Percentiles rank a stretch among this genome's conserved stretches.
These are phyloP conservation scores for Phyllosticta citriasiana DNA, from an alignment of 2,329 filamentous ascomycete species.

Conservation along the genomic window DNA sequence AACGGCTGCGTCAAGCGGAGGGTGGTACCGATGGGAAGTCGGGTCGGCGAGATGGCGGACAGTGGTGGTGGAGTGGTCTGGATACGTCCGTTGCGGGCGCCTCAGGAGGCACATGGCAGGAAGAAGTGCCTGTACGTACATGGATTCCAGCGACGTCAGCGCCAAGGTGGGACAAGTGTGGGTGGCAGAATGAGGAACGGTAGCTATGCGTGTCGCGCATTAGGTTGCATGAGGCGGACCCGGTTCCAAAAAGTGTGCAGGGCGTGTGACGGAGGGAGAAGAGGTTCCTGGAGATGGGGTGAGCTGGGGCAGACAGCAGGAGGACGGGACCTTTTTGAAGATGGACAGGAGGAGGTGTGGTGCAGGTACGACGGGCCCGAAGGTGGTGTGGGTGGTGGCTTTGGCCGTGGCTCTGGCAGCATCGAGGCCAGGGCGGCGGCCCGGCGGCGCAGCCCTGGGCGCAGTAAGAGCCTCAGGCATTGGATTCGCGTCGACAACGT, in stretches of 20 bases:
- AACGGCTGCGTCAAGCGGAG: background rate
- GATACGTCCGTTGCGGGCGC: background rate
- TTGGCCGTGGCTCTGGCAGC: background rate
- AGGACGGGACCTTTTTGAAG: background rate
- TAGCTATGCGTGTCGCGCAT: conserved; percentile 9
- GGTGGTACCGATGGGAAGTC: background rate
- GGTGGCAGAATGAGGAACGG: conserved; percentile 4
- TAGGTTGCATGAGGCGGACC: conserved; percentile 3
- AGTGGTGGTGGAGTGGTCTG: background rate
- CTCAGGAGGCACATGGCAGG: background rate
- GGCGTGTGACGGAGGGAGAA: conserved; percentile 2
- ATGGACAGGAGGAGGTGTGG: background rate
- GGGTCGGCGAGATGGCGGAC: background rate
- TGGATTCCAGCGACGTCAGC: background rate
- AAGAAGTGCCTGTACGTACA: background rate
- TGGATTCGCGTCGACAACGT: background rate
- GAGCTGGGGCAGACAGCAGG: background rate
- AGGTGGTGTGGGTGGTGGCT: background rate
- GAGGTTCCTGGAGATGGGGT: background rate
- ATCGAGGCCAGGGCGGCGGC: conserved; percentile 1
- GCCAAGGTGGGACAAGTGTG: background rate
- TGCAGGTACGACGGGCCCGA: background rate
- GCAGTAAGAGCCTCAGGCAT: conserved; percentile 8
- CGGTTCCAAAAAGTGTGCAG: background rate
- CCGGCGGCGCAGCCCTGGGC: background rate